Percentiles rank a stretch among this genome's conserved stretches.
Conservation (phyloP, 1,284 basidiomycete species). For the Vanrija sp. region DNA sequence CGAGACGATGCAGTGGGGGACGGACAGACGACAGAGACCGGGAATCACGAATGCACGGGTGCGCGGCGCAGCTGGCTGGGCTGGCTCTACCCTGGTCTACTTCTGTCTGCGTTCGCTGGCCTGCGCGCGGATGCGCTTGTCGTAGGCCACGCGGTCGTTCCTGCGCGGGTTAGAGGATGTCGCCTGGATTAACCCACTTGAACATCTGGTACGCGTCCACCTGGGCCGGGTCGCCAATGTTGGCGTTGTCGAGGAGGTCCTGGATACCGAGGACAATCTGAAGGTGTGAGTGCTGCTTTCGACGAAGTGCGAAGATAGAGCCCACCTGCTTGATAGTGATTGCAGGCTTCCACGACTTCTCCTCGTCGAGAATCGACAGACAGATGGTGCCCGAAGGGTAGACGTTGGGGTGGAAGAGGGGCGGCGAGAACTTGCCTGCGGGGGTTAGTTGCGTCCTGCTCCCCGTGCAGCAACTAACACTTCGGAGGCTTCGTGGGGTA, state of each 20-base stretch:
- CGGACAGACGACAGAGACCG: too few relatives aligned
- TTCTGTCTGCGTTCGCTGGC: slow-evolving; percentile 71
- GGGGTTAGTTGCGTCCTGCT: slow-evolving; percentile 1
- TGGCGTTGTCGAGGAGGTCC: slow-evolving; percentile 88
- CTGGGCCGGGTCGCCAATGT: slow-evolving; percentile 91
- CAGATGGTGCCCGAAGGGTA: slow-evolving; percentile 99
- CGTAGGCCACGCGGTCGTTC: slow-evolving; percentile 83
- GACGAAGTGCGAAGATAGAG: background rate
- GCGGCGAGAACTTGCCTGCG: slow-evolving; percentile 91
- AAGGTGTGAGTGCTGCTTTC: background rate
- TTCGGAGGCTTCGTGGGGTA: slow-evolving; percentile 50
- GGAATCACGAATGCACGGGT: too few relatives aligned
- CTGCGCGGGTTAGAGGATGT: slow-evolving; percentile 48
- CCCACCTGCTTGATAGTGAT: slow-evolving; percentile 97
- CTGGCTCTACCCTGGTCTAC: slow-evolving; percentile 42
- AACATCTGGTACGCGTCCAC: slow-evolving; percentile 97
- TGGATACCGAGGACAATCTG: slow-evolving; percentile 94
- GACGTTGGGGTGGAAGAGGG: slow-evolving; percentile 97
- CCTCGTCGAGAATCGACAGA: slow-evolving; percentile 95
- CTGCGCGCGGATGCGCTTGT: slow-evolving; percentile 75
- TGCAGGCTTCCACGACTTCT: slow-evolving; percentile 98
- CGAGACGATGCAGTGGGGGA: too few relatives aligned
- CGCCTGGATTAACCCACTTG: slow-evolving; percentile 63
- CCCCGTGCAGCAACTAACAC: slow-evolving; percentile 26
- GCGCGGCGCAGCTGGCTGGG: too few relatives aligned